Base-by-base conservation (phyloP, 345 rosid species). In the Punica granatum region DNA sequence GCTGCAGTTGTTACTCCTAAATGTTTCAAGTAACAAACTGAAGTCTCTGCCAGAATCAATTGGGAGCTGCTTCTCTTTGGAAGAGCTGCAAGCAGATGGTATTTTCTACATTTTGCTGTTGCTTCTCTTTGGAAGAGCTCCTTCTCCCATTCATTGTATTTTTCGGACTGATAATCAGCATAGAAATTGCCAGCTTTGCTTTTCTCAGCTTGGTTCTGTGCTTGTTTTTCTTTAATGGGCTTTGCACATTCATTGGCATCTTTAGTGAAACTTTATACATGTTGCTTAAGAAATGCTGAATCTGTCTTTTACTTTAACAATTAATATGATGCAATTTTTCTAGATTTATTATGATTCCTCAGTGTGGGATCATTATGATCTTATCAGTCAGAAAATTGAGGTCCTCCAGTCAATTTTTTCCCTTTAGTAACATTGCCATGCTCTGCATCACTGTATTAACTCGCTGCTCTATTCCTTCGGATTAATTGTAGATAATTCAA, bases 1-100 rank as follows among this genome's bases (percentile, higher is more conserved):
- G 31, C 63, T 85, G 92, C 94, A 93, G 98, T 73, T 93, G 73
- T 77, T 85, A 48, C 84, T 93, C 69, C 74, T 93, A 78, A 90
- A 90, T 86, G 86, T 93, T 63, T 93, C 98, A 65, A 86, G 75
- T 77, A 90, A 93, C 82, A 86, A 86, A 75, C 74, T 93, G 78
- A 93, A 83, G 81, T 80, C 86, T 69, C 89, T 93, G 74, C 97
- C 98, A n/a, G 96, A 90, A 75, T 90, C 98, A 71, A 81, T 93
- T 68, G 98, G 98, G 72, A 90, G 92, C 76, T 93, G 97, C 81
- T 86, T 82, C 77, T 83, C 98, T 65, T 80, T 93, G 79, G 98
- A 93, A 86, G 98, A 90, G 80, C 49, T 93, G 63, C 90, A 85
- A 73, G 97, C 97, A 60, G 84, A 87, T 77, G 97, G 98, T 90